These are phyloP conservation scores for Fusarium proliferatum DNA, from an alignment of 2,329 filamentous ascomycete species.

Conservation along the genomic window DNA sequence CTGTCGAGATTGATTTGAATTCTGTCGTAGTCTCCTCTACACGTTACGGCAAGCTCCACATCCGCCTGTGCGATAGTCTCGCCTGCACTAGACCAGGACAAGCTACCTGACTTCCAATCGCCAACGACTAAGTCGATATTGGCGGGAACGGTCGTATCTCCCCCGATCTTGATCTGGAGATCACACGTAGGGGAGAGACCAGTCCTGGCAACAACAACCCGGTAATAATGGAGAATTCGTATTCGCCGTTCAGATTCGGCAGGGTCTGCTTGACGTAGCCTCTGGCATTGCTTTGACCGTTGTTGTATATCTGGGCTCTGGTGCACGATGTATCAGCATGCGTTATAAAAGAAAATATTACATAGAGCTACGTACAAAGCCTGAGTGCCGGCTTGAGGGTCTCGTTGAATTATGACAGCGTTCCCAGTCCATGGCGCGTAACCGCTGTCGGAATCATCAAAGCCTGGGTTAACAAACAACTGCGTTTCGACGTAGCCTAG, in stretches of 20 bases:
- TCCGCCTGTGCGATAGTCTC: neutral
- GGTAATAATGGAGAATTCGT: neutral
- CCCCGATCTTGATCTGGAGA: neutral
- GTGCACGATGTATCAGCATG: neutral
- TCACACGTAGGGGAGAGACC: rapidly evolving
- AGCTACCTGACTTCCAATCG: neutral
- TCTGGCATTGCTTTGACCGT: neutral
- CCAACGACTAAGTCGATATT: neutral
- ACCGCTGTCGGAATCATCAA: neutral
- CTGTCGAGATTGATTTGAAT: neutral
- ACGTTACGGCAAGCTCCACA: neutral
- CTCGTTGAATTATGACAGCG: rapidly evolving
- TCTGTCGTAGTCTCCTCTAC: neutral
- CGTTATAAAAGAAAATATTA: rapidly evolving
- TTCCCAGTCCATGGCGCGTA: no score
- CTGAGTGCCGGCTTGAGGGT: neutral
- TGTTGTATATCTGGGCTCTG: neutral
- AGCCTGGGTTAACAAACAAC: neutral
- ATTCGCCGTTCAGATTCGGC: neutral
- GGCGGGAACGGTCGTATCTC: neutral
- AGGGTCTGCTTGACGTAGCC: neutral
- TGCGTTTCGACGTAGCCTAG: neutral
- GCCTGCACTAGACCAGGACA: neutral
- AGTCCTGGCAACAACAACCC: neutral
- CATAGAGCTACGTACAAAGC: neutral